Evolutionary conservation across 1,284 basidiomycete genomes (phyloP).

Genomic region (Caloboletus inedulis): DNA sequence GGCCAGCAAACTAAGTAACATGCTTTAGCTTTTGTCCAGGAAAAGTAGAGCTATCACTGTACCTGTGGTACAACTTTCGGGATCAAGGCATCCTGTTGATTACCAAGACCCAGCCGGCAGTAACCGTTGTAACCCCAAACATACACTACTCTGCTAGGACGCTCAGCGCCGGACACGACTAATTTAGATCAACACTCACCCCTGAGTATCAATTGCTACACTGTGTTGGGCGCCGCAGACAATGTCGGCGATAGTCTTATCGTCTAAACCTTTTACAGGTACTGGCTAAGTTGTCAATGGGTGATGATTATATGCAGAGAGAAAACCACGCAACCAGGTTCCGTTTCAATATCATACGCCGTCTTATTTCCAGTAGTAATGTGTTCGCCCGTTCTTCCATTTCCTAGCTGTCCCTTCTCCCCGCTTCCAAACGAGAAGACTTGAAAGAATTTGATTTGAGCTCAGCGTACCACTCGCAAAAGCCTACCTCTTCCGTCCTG

Average conservation of each 20-base stretch:
- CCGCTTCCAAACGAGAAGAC: slow-evolving; percentile 89
- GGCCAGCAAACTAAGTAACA: slow-evolving; percentile 63
- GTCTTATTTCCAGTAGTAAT: slow-evolving; percentile 82
- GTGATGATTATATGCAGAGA: slow-evolving; percentile 4
- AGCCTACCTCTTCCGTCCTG: slow-evolving; percentile 67
- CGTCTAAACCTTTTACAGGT: slow-evolving; percentile 67
- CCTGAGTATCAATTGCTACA: slow-evolving; percentile 75
- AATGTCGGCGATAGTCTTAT: slow-evolving; percentile 76
- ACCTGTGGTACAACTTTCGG: slow-evolving; percentile 79
- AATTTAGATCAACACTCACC: slow-evolving; percentile 39
- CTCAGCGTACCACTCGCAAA: slow-evolving; percentile 1
- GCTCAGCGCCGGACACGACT: slow-evolving; percentile 6
- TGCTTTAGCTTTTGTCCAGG: background rate
- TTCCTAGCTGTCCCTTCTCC: slow-evolving; percentile 92
- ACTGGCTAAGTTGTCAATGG: slow-evolving; percentile 40
- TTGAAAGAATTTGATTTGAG: slow-evolving; percentile 25
- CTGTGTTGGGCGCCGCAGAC: slow-evolving; percentile 86
- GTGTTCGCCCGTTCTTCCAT: slow-evolving; percentile 86
- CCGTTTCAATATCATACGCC: slow-evolving; percentile 74
- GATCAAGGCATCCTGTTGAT: slow-evolving; percentile 76
- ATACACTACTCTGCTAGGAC: slow-evolving; percentile 54
- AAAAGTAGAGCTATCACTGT: background rate
- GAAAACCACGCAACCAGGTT: slow-evolving; percentile 53
- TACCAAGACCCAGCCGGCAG: slow-evolving; percentile 77
- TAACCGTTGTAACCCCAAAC: slow-evolving; percentile 88